phyloP scores from a whole-genome alignment of 2,329 filamentous ascomycete species.

The Mycocentrospora acerina region DNA sequence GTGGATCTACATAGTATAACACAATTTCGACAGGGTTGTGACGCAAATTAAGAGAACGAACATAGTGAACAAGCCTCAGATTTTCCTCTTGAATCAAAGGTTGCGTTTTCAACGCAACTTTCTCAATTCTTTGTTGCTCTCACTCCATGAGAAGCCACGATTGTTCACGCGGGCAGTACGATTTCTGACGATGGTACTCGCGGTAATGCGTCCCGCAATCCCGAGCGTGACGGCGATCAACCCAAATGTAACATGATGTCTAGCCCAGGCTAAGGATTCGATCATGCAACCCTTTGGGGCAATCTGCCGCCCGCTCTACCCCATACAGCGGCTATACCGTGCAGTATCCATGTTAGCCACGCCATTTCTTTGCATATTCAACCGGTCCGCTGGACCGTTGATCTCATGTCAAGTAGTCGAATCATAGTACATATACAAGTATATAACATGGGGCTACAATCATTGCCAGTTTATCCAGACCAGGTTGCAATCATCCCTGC shows the following conservation, averaged over 20 bases:
- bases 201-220: no score
- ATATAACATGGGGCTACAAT: constrained; percentile 28
- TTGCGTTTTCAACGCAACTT: no score
- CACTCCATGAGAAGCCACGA: no score
- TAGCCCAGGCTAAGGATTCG: constrained; percentile 5
- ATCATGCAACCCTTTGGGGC: constrained; percentile 12
- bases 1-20: no score
- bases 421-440: constrained; percentile 13
- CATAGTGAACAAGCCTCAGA: no score
- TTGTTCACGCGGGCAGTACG: no score
- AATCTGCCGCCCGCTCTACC: constrained; percentile 20
- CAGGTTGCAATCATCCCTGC: constrained; percentile 19
- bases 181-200: no score
- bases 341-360: constrained; percentile 18
- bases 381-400: constrained; percentile 32
- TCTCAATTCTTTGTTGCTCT: no score
- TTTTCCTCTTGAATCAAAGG: no score
- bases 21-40: no score
- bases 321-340: constrained; percentile 20
- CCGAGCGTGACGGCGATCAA: no score
- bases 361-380: constrained; percentile 26
- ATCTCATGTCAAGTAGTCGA: constrained; percentile 18
- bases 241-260: not conserved
- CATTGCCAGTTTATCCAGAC: constrained; percentile 13
- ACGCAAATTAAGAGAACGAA: no score